These are phyloP conservation scores for Botryosphaeria dothidea DNA, from an alignment of 2,329 filamentous ascomycete genomes.

Conservation along the genomic window DNA sequence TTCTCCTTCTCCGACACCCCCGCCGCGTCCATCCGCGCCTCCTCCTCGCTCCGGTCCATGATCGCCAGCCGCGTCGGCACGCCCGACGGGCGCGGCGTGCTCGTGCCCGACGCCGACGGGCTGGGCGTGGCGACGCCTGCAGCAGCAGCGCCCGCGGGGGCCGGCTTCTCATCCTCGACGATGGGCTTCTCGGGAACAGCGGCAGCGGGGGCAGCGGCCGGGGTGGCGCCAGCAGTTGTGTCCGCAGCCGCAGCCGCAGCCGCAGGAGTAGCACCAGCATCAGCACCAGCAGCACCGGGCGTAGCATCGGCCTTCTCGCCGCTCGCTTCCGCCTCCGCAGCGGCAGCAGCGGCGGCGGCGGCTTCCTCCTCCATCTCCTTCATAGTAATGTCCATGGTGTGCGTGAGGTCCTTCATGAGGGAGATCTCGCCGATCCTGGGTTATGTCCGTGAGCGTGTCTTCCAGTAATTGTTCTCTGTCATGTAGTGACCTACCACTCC, in stretches of 20 bases:
- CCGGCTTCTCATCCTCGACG: constrained; percentile 28
- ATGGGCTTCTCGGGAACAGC: constrained; percentile 32
- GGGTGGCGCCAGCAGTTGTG: constrained; percentile 10
- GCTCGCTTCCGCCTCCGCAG: constrained; percentile 49
- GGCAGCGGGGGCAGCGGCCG: constrained; percentile 46
- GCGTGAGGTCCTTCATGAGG: constrained; percentile 96
- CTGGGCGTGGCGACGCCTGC: constrained; percentile 31
- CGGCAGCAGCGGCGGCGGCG: constrained; percentile 54
- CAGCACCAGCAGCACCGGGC: constrained; percentile 47
- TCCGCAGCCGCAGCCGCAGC: neutral
- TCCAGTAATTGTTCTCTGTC: constrained; percentile 15
- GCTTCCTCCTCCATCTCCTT: constrained; percentile 73
- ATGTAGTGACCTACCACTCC: constrained; percentile 62
- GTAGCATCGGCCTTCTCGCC: constrained; percentile 25
- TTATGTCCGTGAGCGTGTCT: neutral
- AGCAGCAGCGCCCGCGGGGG: constrained; percentile 10
- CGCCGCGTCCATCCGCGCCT: constrained; percentile 64
- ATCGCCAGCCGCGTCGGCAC: constrained; percentile 82
- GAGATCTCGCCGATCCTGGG: constrained; percentile 92
- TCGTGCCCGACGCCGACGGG: constrained; percentile 41
- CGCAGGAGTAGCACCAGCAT: constrained; percentile 31
- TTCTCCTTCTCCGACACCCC: constrained; percentile 73
- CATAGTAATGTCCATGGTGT: constrained; percentile 98
- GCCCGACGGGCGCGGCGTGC: constrained; percentile 46
- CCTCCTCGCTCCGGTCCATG: constrained; percentile 84